These are phyloP conservation scores for Lachancea sp. DNA, from an alignment of 805 yeast species.

Conservation along the genomic window DNA sequence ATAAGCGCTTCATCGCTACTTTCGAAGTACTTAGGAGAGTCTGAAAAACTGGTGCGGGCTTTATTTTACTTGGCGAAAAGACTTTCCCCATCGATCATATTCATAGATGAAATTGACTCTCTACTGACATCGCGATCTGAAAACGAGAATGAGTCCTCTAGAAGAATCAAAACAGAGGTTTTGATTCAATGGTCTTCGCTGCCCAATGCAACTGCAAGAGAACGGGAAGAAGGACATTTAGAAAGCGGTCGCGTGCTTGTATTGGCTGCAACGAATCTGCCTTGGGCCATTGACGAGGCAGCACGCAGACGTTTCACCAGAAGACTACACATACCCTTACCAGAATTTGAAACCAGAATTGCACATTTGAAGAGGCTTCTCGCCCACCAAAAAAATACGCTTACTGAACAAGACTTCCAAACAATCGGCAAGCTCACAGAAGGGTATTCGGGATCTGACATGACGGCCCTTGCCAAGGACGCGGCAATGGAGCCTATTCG, in stretches of 20 bases:
- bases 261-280: constrained; percentile 90
- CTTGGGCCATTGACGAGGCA: constrained; percentile 97
- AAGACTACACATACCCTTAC: constrained; percentile 89
- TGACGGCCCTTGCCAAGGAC: constrained; percentile 89
- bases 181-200: constrained; percentile 91
- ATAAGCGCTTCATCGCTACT: constrained; percentile 87
- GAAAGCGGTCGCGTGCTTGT: constrained; percentile 68
- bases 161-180: constrained; percentile 89
- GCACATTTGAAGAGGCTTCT: constrained; percentile 68
- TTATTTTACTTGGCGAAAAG: constrained; percentile 77
- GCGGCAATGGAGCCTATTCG: constrained; percentile 98
- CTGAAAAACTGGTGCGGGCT: constrained; percentile 88
- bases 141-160: constrained; percentile 73
- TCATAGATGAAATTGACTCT: constrained; percentile 95
- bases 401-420: constrained; percentile 57
- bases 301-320: constrained; percentile 92
- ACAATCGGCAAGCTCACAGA: constrained; percentile 60
- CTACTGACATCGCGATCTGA: constrained; percentile 65
- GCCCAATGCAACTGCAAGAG: constrained; percentile 71
- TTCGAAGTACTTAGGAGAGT: constrained; percentile 83
- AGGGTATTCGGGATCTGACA: constrained; percentile 89
- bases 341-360: constrained; percentile 75
- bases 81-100: constrained; percentile 86
- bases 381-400: constrained; percentile 58
- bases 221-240: constrained; percentile 36